Base-by-base conservation (phyloP, 495 filamentous ascomycete species). In the Penicillium egyptiacum region DNA sequence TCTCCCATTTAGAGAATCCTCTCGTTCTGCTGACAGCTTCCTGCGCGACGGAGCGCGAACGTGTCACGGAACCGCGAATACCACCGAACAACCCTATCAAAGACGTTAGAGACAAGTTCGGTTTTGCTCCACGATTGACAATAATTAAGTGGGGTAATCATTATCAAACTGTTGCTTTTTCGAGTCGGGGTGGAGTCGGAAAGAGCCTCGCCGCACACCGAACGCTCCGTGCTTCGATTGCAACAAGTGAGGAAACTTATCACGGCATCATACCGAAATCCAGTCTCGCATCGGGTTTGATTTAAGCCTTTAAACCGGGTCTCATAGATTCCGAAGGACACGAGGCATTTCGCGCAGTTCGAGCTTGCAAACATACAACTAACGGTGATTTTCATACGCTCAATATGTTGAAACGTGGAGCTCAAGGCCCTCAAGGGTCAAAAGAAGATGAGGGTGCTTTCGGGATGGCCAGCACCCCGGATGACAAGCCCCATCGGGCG, bases 401-500 rank as follows among this genome's bases (percentile, higher is more conserved):
- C 25, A 60, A 69, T 31, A 76, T 76, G 74, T 73, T 70, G 50
- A 76, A 76, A 70, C 70, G 74, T 56, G 42, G 42, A 19, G 70
- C 70, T 26, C 57, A 71, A 62, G 69, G 72, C 58, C 69, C 67
- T 62, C 70, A 76, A 28, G 69, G 69, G 52, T 61, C 62, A 35
- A 75, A 70, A 43, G 74, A 70, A 8, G 46, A 55, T 10, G 41
- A 69, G 31, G 59, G 67, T 40, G 43, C 58, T 26, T 73, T 76
- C 57, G 68, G 67, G 16, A 76, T 76, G 75, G 58, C 63, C 49
- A 72, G 71, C 42, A 77, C 75, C 57, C 75, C 75, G 30, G 73
- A 77, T 25, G 75, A 79, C 0, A 77, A 74, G 70, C 75, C 76
- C 33, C 70, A 75, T 46, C 75, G 72, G 65, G 79, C 79, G 31